A percentile compares a stretch with the other conserved stretches of the same genome.
phyloP scores from a whole-genome alignment of 192 early-diverging fungal species.

The Backusella mclennaniae region DNA sequence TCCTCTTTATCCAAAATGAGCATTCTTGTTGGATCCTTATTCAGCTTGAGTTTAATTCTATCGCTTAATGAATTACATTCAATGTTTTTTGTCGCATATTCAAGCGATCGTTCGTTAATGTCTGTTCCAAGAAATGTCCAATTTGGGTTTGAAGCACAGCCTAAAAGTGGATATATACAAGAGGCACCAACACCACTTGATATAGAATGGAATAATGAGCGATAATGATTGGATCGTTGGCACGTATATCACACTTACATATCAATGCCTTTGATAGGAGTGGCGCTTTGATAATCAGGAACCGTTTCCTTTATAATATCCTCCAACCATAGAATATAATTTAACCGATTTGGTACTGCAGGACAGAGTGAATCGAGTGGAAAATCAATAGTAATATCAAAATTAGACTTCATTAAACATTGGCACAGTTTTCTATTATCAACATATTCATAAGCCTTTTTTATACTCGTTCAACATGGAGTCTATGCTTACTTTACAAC shows the following conservation, averaged over 20 bases:
- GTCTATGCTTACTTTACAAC: conserved; percentile 48
- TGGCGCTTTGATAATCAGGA: neutral
- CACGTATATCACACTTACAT: conserved; percentile 44
- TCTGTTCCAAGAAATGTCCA: conserved; percentile 80
- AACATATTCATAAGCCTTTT: neutral
- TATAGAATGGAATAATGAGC: neutral
- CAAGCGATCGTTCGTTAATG: conserved; percentile 59
- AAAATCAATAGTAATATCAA: conserved; percentile 63
- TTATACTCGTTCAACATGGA: too few relatives aligned
- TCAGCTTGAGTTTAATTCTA: conserved; percentile 57
- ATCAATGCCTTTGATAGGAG: conserved; percentile 50
- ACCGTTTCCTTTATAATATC: conserved; percentile 48
- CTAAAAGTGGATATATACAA: conserved; percentile 89
- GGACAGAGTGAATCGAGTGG: conserved; percentile 69
- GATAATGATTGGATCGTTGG: neutral
- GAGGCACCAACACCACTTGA: conserved; percentile 83
- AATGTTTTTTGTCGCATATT: conserved; percentile 68
- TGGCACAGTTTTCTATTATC: conserved; percentile 55
- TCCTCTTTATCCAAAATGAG: conserved; percentile 15
- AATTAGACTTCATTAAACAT: conserved; percentile 59
- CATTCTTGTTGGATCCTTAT: conserved; percentile 27
- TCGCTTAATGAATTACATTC: conserved; percentile 54
- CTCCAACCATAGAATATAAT: conserved; percentile 70
- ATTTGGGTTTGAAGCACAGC: conserved; percentile 50
- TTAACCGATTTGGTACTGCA: conserved; percentile 58